Conservation (phyloP, 495 filamentous ascomycete genomes). For the Amniculicola lignicola region DNA sequence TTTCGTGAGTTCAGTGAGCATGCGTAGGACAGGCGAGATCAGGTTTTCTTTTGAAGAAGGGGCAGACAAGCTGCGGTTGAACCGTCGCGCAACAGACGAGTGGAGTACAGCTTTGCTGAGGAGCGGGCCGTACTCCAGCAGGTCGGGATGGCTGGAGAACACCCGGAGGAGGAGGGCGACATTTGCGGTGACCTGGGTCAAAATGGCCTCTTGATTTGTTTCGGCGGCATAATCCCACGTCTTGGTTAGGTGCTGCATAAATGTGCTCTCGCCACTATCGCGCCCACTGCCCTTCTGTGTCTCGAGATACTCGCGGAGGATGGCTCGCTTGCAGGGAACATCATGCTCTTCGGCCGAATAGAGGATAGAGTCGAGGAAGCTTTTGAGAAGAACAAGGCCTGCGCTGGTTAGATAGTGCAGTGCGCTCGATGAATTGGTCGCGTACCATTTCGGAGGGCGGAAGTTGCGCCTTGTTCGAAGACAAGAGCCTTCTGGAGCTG, state of each 20-base stretch:
- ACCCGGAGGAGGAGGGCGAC: slow-evolving; percentile 73
- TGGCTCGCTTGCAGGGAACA: slow-evolving; percentile 38
- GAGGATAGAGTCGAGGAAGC: slow-evolving; percentile 64
- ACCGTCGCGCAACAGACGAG: slow-evolving; percentile 66
- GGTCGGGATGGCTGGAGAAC: slow-evolving; percentile 65
- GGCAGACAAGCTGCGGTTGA: slow-evolving; percentile 68
- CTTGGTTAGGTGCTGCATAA: slow-evolving; percentile 70
- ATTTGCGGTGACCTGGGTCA: slow-evolving; percentile 70
- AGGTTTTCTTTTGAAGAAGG: slow-evolving; percentile 75
- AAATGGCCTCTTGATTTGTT: slow-evolving; percentile 67
- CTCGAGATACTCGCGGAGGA: slow-evolving; percentile 72
- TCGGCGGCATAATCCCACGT: slow-evolving; percentile 73
- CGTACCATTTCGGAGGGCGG: slow-evolving; percentile 24
- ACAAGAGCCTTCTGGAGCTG: slow-evolving; percentile 28
- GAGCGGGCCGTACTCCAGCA: slow-evolving; percentile 64
- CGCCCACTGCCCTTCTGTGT: slow-evolving; percentile 56
- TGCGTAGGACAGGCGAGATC: slow-evolving; percentile 75
- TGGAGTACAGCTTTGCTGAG: slow-evolving; percentile 72
- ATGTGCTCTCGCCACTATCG: slow-evolving; percentile 56
- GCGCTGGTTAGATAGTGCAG: not conserved
- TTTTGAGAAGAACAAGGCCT: slow-evolving; percentile 76
- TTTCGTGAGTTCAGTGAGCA: slow-evolving; percentile 72
- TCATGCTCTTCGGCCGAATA: slow-evolving; percentile 40
- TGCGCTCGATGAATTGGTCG: not conserved
- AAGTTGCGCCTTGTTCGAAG: slow-evolving; percentile 27